These are phyloP conservation scores for Beauveria pseudobassiana DNA, from an alignment of 2,329 filamentous ascomycete species.

Conservation along the genomic window DNA sequence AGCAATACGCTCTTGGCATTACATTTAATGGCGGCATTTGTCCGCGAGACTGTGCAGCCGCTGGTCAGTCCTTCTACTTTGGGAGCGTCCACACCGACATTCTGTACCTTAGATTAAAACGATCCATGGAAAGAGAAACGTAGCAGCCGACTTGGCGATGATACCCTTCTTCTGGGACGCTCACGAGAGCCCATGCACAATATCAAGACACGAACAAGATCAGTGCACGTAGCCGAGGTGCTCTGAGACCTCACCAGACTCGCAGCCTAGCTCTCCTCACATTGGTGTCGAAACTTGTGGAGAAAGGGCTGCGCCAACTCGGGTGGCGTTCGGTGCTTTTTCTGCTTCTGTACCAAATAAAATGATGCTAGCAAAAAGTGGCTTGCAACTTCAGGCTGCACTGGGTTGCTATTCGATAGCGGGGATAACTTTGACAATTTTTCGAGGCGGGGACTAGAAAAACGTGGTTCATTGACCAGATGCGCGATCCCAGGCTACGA, in stretches of 20 bases:
- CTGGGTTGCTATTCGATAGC: not conserved
- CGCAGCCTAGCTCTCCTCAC: too few relatives aligned
- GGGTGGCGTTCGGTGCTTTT: not conserved
- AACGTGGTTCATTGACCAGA: not conserved
- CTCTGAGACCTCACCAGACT: too few relatives aligned
- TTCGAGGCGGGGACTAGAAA: not conserved
- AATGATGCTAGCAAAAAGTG: not conserved
- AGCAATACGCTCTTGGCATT: not conserved
- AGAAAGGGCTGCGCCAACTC: too few relatives aligned
- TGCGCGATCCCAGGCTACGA: not conserved
- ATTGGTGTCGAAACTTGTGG: too few relatives aligned
- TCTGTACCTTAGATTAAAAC: not conserved
- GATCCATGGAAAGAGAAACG: not conserved
- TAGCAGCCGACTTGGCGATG: not conserved
- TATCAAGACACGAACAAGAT: too few relatives aligned
- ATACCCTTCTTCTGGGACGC: too few relatives aligned
- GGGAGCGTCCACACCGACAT: not conserved
- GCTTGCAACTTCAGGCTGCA: not conserved
- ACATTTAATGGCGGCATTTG: not conserved
- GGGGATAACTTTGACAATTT: not conserved
- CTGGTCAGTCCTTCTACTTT: not conserved
- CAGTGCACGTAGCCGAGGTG: too few relatives aligned
- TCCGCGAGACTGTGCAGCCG: not conserved
- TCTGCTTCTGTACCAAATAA: not conserved
- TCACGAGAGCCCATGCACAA: too few relatives aligned